Percentiles rank a stretch among this genome's conserved stretches.
These are phyloP conservation scores for Ilex aquifolium DNA, from an alignment of 257 asterid genomes.

Conservation along the genomic window DNA sequence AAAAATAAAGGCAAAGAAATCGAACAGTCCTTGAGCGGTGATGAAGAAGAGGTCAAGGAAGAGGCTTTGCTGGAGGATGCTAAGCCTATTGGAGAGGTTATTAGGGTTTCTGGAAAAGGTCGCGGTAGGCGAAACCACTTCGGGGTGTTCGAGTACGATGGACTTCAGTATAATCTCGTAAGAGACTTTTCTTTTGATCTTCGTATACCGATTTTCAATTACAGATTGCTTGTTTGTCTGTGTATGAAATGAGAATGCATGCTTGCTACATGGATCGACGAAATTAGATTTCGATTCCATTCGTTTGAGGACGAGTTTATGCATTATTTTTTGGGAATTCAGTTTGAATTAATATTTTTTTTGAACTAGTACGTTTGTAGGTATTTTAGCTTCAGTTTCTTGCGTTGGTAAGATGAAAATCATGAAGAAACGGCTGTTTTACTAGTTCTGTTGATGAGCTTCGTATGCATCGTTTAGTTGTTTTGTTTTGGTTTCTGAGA, in stretches of 20 bases:
- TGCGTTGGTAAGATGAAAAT: too few species aligned
- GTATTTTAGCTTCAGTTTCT: too few species aligned
- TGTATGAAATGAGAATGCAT: not conserved
- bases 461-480: too few species aligned
- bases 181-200: conserved; percentile 15
- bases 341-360: too few species aligned
- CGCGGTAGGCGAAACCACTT: conserved; percentile 41
- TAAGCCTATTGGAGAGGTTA: conserved; percentile 54
- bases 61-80: conserved; percentile 47
- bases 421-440: too few species aligned
- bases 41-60: conserved; percentile 10
- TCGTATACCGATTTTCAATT: not conserved
- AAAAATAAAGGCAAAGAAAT: conserved; percentile 9
- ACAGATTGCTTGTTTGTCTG: not conserved
- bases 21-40: not conserved
- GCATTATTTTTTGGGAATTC: not conserved
- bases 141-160: conserved; percentile 63
- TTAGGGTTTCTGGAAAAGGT: conserved; percentile 73
- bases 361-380: too few species aligned
- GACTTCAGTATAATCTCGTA: conserved; percentile 66
- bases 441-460: too few species aligned
- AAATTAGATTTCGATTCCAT: not conserved
- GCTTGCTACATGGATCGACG: not conserved
- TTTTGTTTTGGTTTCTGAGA: too few species aligned
- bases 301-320: not conserved